Percentiles rank a stretch among this genome's conserved stretches.
These are phyloP conservation scores for Coniferiporia sulphurascens DNA, from an alignment of 1,284 basidiomycete species.

Conservation along the genomic window DNA sequence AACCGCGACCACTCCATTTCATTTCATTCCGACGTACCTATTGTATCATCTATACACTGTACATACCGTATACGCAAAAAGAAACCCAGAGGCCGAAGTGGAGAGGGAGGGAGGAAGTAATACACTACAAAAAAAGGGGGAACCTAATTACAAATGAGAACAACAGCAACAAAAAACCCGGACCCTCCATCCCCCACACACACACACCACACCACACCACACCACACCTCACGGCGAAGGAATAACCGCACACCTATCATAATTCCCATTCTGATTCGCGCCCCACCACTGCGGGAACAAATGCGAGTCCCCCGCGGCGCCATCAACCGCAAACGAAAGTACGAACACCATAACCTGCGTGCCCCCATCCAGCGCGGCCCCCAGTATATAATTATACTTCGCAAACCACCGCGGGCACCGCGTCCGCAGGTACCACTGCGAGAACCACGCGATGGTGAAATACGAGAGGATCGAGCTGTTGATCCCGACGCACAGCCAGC, in stretches of 20 bases:
- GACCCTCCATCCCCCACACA: no score
- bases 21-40: no score
- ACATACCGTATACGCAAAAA: no score
- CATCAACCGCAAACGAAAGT: conserved; percentile 57
- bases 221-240: conserved; percentile 17
- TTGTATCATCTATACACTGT: no score
- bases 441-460: conserved; percentile 48
- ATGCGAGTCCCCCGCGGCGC: conserved; percentile 44
- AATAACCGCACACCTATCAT: conserved; percentile 10
- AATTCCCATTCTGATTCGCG: conserved; percentile 13
- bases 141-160: no score
- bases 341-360: conserved; percentile 53
- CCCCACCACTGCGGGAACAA: conserved; percentile 42
- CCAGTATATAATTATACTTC: conserved; percentile 56
- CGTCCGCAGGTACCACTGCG: conserved; percentile 48
- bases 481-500: conserved; percentile 46
- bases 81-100: no score
- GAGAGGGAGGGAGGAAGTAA: no score
- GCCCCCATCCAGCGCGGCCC: conserved; percentile 53
- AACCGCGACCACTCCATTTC: no score
- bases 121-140: no score
- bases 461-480: conserved; percentile 49
- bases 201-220: no score
- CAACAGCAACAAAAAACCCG: no score
- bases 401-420: conserved; percentile 46